Conservation (phyloP, 108 stramenopile genomes). For the Fragilaria radians region DNA sequence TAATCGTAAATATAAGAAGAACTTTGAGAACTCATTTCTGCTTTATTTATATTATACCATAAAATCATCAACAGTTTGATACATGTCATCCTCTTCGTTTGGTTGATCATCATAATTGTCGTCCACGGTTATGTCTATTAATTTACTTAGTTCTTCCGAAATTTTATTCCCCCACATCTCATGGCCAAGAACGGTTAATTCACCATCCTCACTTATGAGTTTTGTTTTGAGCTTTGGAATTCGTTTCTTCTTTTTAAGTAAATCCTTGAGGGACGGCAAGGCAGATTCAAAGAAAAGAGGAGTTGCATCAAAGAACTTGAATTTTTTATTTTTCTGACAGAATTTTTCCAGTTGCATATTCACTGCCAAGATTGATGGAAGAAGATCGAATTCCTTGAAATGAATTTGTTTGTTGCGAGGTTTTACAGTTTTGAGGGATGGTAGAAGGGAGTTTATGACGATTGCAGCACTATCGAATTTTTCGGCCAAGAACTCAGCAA, state of each 20-base stretch:
- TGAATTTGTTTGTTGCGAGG: background rate
- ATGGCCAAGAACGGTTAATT: slow-evolving; percentile 14
- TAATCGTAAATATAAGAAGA: no score
- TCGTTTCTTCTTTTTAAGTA: slow-evolving; percentile 20
- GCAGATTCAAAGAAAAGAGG: slow-evolving; percentile 16
- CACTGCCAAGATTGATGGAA: slow-evolving; percentile 26
- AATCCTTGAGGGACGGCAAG: background rate
- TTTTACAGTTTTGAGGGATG: slow-evolving; percentile 13
- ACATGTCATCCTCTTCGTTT: background rate
- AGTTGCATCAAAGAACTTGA: slow-evolving; percentile 30
- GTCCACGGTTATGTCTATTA: slow-evolving; percentile 20
- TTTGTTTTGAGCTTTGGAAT: slow-evolving; percentile 12
- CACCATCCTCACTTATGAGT: slow-evolving; percentile 20
- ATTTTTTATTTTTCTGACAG: slow-evolving; percentile 22
- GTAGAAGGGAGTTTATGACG: slow-evolving; percentile 57
- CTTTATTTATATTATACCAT: no score
- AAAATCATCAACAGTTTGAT: no score
- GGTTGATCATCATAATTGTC: slow-evolving; percentile 16
- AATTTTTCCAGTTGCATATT: slow-evolving; percentile 26
- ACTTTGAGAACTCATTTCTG: no score
- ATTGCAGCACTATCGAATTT: slow-evolving; percentile 33
- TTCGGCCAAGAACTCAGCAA: slow-evolving; percentile 46
- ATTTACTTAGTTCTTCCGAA: slow-evolving; percentile 10
- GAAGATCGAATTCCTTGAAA: slow-evolving; percentile 11
- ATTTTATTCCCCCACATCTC: slow-evolving; percentile 16